phyloP scores from a whole-genome alignment of 2,329 filamentous ascomycete species.

The Aspergillus candidus region DNA sequence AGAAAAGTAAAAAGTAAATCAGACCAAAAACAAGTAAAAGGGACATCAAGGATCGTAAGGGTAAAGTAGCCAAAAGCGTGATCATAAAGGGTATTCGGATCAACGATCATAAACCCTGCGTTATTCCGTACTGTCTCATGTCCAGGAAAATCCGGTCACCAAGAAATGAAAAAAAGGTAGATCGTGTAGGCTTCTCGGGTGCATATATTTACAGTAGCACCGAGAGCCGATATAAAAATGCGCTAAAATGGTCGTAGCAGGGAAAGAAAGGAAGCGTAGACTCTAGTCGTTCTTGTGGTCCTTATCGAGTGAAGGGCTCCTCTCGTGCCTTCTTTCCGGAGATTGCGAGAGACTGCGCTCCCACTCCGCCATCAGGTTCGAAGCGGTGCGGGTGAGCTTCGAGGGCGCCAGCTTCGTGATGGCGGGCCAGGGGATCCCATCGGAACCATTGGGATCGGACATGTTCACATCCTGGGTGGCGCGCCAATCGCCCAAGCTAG shows the following conservation, averaged over 20 bases:
- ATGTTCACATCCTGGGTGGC: slow-evolving; percentile 18
- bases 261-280: not conserved
- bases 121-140: slow-evolving; percentile 22
- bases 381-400: slow-evolving; percentile 76
- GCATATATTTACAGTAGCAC: slow-evolving; percentile 17
- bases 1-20: not conserved
- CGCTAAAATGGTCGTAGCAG: not conserved
- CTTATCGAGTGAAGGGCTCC: slow-evolving; percentile 19
- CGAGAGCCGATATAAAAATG: slow-evolving; percentile 2
- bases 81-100: slow-evolving; percentile 23
- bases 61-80: slow-evolving; percentile 1
- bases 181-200: slow-evolving; percentile 10
- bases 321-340: slow-evolving; percentile 19
- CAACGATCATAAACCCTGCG: slow-evolving; percentile 29
- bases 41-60: slow-evolving; percentile 3
- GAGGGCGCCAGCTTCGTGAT: slow-evolving; percentile 67
- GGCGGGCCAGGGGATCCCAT: slow-evolving; percentile 58
- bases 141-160: slow-evolving; percentile 5
- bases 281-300: slow-evolving; percentile 28
- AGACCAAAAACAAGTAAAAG: slow-evolving; percentile 2
- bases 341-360: slow-evolving; percentile 67
- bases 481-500: slow-evolving; percentile 36
- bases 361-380: slow-evolving; percentile 83
- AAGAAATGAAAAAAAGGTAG: slow-evolving; percentile 7
- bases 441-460: slow-evolving; percentile 29